Base-by-base conservation (phyloP, 208 protist species). In the Leishmania gerbilli region DNA sequence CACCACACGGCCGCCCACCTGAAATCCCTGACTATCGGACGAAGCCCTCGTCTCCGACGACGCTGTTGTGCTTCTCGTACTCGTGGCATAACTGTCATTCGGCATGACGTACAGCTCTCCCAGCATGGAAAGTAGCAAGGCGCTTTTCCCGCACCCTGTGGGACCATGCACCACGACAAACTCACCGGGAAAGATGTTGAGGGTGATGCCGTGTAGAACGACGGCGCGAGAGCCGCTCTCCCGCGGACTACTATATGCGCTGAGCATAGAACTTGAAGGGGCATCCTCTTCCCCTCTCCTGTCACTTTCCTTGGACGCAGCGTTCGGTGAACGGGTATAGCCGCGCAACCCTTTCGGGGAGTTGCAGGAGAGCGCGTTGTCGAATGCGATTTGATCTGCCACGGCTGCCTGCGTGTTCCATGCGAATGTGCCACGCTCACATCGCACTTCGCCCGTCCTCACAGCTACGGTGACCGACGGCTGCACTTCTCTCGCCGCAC, bases 61-160 rank as follows among this genome's bases (percentile, higher is more conserved):
- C 45, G 67, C 71, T 11, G 69, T 72, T n/a, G 69, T 76, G 27
- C 60, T 76, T 11, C 40, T 64, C 56, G 69, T 37, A 37, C 72
- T 42, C 19, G 47, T 34, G 47, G n/a, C 13, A 11, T 13, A 56
- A 17, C 24, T 72, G 34, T 77, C 75, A 58, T 55, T 77, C 31
- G 77, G 80, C 67, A 84, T 47, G 40, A 84, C 82, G 79, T 84
- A 88, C 60, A 98, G 83, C 83, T 98, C 95, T 24, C 88, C 90
- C 49, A 98, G 84, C 65, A 98, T 91, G 15, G 95, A 80, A 40
- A 91, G 81, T 51, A 96, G 81, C 67, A 98, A 78, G n/a, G 91
- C 90, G 42, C 84, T 93, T 86, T 98, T 98, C 51, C 96, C 95
- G 40, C 78, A 64, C 13, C 93, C 95, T 40, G 97, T 95, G 75